These are phyloP conservation scores for Penicillium mononematosum DNA, from an alignment of 495 filamentous ascomycete species.

Conservation along the genomic window DNA sequence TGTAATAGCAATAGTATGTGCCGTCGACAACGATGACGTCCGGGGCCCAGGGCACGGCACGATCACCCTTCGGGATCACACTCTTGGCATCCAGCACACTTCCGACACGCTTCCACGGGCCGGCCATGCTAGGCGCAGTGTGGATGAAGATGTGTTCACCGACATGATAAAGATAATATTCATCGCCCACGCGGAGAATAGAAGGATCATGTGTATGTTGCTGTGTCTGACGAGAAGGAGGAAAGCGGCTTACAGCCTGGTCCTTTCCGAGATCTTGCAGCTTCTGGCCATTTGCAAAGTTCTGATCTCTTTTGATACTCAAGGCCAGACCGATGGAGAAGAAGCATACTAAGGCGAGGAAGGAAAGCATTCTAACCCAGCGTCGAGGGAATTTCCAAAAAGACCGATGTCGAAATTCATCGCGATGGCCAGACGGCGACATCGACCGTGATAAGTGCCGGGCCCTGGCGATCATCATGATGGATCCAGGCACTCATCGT, in stretches of 20 bases:
- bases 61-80: constrained; percentile 43
- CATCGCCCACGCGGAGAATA: constrained; percentile 33
- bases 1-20: constrained; percentile 72
- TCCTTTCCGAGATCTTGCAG: constrained; percentile 14
- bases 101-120: constrained; percentile 43
- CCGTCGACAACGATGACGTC: constrained; percentile 55
- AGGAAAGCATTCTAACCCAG: constrained; percentile 28
- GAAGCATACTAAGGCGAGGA: constrained; percentile 25
- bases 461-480: constrained; percentile 27
- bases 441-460: constrained; percentile 29
- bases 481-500: constrained; percentile 29
- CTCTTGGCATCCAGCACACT: constrained; percentile 38
- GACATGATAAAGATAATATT: constrained; percentile 43
- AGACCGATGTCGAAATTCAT: constrained; percentile 22
- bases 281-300: constrained; percentile 3
- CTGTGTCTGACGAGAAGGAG: constrained; percentile 33
- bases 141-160: constrained; percentile 37
- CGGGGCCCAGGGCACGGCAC: constrained; percentile 55
- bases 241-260: constrained; percentile 17
- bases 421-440: constrained; percentile 19
- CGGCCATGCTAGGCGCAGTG: constrained; percentile 36
- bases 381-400: constrained; percentile 25
- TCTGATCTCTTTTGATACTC: constrained; percentile 14
- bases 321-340: constrained; percentile 21
- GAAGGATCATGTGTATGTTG: constrained; percentile 44